Evolutionary conservation across 208 protist species (phyloP), one percentile per base, ranked within the genome.

Genomic region (Trypanosoma rangeli): DNA sequence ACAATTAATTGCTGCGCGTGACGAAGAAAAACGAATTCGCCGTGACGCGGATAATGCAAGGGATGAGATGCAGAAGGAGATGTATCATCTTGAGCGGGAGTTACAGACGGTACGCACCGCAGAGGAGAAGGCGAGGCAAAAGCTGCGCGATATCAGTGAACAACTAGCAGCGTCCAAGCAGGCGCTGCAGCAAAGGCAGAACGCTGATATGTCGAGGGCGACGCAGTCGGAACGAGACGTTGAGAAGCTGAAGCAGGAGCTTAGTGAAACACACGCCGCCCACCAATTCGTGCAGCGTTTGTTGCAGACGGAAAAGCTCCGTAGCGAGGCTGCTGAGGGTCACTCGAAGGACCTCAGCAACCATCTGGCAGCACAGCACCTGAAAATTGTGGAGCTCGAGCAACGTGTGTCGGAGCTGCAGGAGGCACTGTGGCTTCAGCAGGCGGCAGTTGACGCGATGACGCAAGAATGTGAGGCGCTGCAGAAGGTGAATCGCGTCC

Each of bases 401-500:
- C 28, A 64, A 42, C 70, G 58, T 29, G 29, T 73, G 22, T n/a
- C 28, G 18, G 64, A 64, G 29, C 37, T 76, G 33, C 69, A 70
- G 16, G 76, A 74, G 39, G 64, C 76, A 12, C 54, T 33, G 55
- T 46, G 28, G 29, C 31, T 74, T 13, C 62, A 74, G 26, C 50
- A 69, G 49, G 18, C 53, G 26, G 31, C 39, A 20, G 16, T 68
- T 12, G 75, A 80, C 28, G 78, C 79, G 24, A 83, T 83, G 66
- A 57, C 57, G 18, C 61, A 79, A 39, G 83, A 94, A 63, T 65
- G 84, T 62, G 74, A 75, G 26, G 84, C 86, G 7, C 65, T 94
- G 37, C 86, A 80, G 0, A 72, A 74, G 26, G 79, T 85, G n/a
- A 94, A 94, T 60, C 72, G 65, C 18, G 79, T 77, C n/a, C 63